Evolutionary conservation across 2,329 filamentous ascomycete species (phyloP).

Genomic region (Nemania bipapillata): DNA sequence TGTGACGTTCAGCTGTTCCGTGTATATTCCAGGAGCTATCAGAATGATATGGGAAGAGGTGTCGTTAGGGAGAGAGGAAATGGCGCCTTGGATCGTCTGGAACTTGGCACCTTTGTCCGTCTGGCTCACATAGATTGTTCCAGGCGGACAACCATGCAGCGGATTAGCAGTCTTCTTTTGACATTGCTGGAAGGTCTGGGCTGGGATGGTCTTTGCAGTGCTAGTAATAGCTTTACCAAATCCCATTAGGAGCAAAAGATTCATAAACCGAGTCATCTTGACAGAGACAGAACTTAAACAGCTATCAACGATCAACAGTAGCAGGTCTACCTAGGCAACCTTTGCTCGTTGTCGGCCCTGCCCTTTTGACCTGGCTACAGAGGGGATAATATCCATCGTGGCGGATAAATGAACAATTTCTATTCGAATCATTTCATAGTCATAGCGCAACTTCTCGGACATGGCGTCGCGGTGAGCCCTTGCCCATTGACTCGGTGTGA

Average conservation of each 20-base stretch:
- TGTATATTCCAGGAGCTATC: conserved; percentile 69
- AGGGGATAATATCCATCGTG: not conserved
- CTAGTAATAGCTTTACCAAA: conserved; percentile 5
- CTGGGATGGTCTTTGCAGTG: conserved; percentile 35
- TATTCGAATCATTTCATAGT: not conserved
- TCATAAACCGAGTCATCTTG: conserved; percentile 25
- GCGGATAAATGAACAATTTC: not conserved
- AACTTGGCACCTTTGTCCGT: conserved; percentile 53
- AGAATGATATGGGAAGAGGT: conserved; percentile 65
- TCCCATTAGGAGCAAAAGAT: conserved; percentile 20
- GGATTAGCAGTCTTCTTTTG: conserved; percentile 51
- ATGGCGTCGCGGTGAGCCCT: not conserved
- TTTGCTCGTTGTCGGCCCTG: not conserved
- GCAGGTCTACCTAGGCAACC: not conserved
- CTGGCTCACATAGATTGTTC: conserved; percentile 57
- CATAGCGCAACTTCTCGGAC: not conserved
- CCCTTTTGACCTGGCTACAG: not conserved
- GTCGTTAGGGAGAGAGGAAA: conserved; percentile 55
- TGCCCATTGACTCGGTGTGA: conserved; percentile 14
- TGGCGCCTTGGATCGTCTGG: conserved; percentile 55
- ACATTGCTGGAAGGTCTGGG: conserved; percentile 49
- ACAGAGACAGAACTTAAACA: not conserved
- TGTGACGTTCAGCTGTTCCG: conserved; percentile 73
- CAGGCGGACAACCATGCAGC: conserved; percentile 54
- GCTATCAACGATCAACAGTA: not conserved